Conservation (phyloP, 2,329 filamentous ascomycete genomes). For the Allantophomopsis cytisporea region DNA sequence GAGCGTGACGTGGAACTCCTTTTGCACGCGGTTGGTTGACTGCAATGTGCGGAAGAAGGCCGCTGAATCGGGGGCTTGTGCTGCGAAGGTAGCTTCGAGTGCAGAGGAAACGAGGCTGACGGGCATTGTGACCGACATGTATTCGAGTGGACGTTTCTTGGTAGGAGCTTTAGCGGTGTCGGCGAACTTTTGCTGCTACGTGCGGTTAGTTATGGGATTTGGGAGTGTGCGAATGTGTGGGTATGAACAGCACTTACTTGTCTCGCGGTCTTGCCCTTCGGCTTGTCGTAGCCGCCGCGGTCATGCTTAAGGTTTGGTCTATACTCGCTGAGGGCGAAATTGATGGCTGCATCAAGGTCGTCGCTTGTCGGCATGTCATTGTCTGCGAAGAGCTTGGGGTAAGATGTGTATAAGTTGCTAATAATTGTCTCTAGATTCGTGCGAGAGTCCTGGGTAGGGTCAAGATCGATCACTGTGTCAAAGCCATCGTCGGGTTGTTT, state of each 20-base stretch:
- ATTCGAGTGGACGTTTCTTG: constrained; percentile 44
- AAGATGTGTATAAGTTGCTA: constrained; percentile 55
- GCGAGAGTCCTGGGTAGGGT: constrained; percentile 64
- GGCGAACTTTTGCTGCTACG: constrained; percentile 10
- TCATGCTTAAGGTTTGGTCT: constrained; percentile 63
- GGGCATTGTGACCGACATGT: constrained; percentile 46
- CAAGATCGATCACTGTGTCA: constrained; percentile 72
- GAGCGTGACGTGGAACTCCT: constrained; percentile 86
- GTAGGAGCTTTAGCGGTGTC: constrained; percentile 20
- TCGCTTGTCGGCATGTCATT: constrained; percentile 47
- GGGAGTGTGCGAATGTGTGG: constrained; percentile 3
- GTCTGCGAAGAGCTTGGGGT: constrained; percentile 60
- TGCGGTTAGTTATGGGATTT: neutral
- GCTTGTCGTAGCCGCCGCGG: neutral
- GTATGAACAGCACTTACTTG: constrained; percentile 5
- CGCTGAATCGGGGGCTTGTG: constrained; percentile 33
- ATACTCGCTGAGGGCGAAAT: constrained; percentile 63
- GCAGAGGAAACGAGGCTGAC: constrained; percentile 34
- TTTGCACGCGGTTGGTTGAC: constrained; percentile 61
- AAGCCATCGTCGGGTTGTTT: constrained; percentile 67
- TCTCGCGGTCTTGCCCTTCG: constrained; percentile 1
- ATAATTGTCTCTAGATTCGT: constrained; percentile 76
- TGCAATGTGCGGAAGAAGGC: constrained; percentile 66
- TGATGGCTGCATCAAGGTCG: constrained; percentile 69
- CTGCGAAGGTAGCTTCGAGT: constrained; percentile 58